Percentiles rank a stretch among this genome's conserved stretches.
Conservation (phyloP, 345 rosid genomes). For the Leavenworthia alabamica region DNA sequence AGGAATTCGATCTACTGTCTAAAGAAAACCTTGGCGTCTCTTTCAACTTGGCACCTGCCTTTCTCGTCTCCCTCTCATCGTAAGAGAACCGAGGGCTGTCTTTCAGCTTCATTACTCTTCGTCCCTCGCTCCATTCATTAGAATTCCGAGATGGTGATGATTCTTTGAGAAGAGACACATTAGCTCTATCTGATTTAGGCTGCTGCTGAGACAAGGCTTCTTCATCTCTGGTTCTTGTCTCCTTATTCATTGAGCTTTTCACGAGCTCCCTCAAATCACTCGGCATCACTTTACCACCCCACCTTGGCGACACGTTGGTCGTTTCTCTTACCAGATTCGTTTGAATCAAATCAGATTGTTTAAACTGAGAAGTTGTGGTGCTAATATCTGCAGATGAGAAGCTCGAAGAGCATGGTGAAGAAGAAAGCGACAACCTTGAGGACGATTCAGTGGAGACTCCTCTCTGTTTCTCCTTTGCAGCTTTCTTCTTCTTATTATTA, state of each 20-base stretch:
- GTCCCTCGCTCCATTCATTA: conserved; percentile 34
- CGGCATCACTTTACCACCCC: conserved; percentile 34
- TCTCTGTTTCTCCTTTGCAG: conserved; percentile 47
- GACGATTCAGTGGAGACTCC: conserved; percentile 58
- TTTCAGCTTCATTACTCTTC: conserved; percentile 31
- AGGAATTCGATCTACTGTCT: conserved; percentile 63
- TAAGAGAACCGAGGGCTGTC: conserved; percentile 80
- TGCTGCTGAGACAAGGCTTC: conserved; percentile 56
- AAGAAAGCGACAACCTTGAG: conserved; percentile 50
- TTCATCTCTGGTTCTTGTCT: conserved; percentile 51
- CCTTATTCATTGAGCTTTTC: conserved; percentile 58
- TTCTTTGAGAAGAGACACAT: conserved; percentile 38
- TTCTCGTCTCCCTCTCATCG: conserved; percentile 67
- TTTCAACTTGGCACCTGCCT: conserved; percentile 54
- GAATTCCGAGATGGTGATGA: conserved; percentile 40
- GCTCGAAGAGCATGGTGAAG: conserved; percentile 74
- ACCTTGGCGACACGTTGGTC: conserved; percentile 29
- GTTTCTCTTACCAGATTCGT: conserved; percentile 19
- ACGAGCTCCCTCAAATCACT: conserved; percentile 49
- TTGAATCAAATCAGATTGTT: conserved; percentile 35
- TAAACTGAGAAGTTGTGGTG: conserved; percentile 42
- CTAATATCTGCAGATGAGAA: conserved; percentile 58
- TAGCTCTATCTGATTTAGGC: conserved; percentile 41
- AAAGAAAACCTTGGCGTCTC: conserved; percentile 84
- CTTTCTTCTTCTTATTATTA: conserved; percentile 34